These are phyloP conservation scores for Cutaneotrichosporon sp. DNA, from an alignment of 1,284 basidiomycete species.

Conservation along the genomic window DNA sequence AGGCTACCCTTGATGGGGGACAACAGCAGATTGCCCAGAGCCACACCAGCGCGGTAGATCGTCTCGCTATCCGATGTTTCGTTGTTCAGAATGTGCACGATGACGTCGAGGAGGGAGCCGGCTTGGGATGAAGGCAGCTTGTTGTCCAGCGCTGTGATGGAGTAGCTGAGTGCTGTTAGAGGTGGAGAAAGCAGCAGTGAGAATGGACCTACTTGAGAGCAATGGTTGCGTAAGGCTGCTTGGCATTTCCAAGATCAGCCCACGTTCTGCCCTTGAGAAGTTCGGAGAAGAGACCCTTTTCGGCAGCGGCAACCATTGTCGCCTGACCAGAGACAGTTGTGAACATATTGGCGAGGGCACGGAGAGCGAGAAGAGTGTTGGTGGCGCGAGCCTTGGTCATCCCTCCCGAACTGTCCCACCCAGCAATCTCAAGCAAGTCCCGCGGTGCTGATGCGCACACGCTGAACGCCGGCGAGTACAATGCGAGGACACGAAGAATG, in stretches of 20 bases:
- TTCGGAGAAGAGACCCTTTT: constrained; percentile 54
- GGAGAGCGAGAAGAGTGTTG: constrained; percentile 76
- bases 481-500: constrained; percentile 70
- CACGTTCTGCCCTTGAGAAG: constrained; percentile 46
- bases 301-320: constrained; percentile 54
- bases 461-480: constrained; percentile 55
- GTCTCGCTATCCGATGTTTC: constrained; percentile 76
- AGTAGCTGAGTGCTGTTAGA: constrained; percentile 46
- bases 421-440: constrained; percentile 62
- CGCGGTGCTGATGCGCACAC: constrained; percentile 53
- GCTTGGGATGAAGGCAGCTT: constrained; percentile 29
- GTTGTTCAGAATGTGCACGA: constrained; percentile 53
- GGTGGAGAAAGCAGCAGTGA: no score
- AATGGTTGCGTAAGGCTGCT: constrained; percentile 38
- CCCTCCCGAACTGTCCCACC: constrained; percentile 60
- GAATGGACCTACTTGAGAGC: constrained; percentile 41
- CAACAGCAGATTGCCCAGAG: constrained; percentile 69
- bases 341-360: constrained; percentile 76
- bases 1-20: constrained; percentile 37
- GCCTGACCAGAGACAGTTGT: constrained; percentile 50
- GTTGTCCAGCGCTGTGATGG: constrained; percentile 46
- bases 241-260: constrained; percentile 29
- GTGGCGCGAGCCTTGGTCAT: constrained; percentile 68
- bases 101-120: constrained; percentile 25
- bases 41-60: constrained; percentile 76